Evolutionary conservation across 139 green algal genomes (phyloP).

Genomic region (Chlorella sp.): DNA sequence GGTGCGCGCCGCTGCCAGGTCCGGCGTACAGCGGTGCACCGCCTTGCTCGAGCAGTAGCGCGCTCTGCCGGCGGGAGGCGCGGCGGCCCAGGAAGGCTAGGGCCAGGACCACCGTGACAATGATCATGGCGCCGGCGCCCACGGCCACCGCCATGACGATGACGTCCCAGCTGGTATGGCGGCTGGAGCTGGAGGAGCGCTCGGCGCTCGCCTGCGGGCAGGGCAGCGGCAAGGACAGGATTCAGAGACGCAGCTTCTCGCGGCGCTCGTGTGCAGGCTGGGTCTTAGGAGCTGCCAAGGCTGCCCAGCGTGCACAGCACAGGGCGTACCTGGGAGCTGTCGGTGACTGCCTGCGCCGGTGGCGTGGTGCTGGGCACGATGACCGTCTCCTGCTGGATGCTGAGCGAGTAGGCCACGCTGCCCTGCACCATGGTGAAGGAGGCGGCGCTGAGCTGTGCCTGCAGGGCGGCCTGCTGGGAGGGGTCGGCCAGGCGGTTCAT

Average conservation of each 20-base stretch:
- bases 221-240: too few relatives aligned
- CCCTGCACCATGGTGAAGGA: slow-evolving; percentile 5
- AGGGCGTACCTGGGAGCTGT: background rate
- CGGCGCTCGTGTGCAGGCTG: background rate
- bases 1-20: too few relatives aligned
- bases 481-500: background rate
- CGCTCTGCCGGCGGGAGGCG: background rate
- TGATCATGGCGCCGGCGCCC: background rate
- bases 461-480: background rate
- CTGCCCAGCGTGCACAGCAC: background rate
- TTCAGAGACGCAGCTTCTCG: background rate
- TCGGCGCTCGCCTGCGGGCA: too few relatives aligned
- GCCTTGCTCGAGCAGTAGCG: too few relatives aligned
- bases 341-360: background rate
- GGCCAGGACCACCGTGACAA: background rate
- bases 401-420: background rate
- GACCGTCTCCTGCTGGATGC: background rate
- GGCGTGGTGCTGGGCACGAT: background rate
- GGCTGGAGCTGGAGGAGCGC: too few relatives aligned
- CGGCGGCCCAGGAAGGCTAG: background rate
- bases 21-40: too few relatives aligned
- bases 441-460: background rate
- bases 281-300: background rate
- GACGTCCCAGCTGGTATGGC: background rate
- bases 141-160: background rate